Percentiles rank a stretch among this genome's conserved stretches.
These are phyloP conservation scores for Aspergillus funiculosus DNA, from an alignment of 495 filamentous ascomycete genomes.

Conservation along the genomic window DNA sequence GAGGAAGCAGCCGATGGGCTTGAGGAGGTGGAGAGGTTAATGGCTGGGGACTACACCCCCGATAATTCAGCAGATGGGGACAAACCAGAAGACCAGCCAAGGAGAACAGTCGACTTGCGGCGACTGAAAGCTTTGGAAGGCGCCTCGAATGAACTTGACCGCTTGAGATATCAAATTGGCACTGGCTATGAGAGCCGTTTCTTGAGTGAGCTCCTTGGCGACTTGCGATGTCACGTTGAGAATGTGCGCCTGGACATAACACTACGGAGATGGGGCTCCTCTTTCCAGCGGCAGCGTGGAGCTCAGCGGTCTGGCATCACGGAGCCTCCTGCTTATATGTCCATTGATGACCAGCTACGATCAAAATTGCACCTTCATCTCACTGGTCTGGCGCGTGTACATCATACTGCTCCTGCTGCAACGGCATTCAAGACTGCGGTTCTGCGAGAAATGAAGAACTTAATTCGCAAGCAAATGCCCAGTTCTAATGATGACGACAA, in stretches of 20 bases:
- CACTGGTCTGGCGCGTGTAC: conserved; percentile 70
- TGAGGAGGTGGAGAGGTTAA: conserved; percentile 68
- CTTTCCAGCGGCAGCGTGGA: conserved; percentile 59
- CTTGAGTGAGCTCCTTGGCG: conserved; percentile 67
- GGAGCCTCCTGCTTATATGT: conserved; percentile 67
- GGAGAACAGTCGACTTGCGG: conserved; percentile 60
- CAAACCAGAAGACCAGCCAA: conserved; percentile 20
- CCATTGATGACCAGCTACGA: conserved; percentile 61
- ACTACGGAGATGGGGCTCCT: conserved; percentile 66
- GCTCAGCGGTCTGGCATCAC: conserved; percentile 60
- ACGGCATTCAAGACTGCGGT: conserved; percentile 82
- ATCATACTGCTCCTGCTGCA: conserved; percentile 70
- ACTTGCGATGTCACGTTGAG: conserved; percentile 78
- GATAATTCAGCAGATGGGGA: conserved; percentile 21
- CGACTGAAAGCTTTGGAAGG: conserved; percentile 74
- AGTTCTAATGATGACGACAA: conserved; percentile 90
- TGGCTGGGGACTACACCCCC: conserved; percentile 57
- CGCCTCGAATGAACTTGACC: conserved; percentile 66
- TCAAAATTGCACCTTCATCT: conserved; percentile 60
- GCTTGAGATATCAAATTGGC: conserved; percentile 73
- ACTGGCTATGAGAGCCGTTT: conserved; percentile 81
- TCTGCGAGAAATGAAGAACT: conserved; percentile 75
- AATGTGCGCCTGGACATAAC: conserved; percentile 66
- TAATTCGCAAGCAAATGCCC: conserved; percentile 81
- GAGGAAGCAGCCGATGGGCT: conserved; percentile 73